phyloP scores from a whole-genome alignment of 495 filamentous ascomycete species.

The Hyaloscypha hepaticicola region DNA sequence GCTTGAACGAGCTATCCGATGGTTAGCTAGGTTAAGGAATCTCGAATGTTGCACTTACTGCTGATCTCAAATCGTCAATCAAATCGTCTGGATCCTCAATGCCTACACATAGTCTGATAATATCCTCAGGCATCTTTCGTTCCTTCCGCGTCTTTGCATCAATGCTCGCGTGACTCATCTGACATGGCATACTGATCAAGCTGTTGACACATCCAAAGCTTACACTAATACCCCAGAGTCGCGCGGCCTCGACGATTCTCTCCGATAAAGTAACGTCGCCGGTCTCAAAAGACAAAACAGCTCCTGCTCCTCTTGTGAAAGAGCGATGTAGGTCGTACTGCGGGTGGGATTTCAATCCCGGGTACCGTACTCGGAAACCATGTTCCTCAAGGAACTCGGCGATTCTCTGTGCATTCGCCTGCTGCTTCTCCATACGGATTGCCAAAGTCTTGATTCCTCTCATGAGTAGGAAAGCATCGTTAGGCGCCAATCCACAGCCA shows the following conservation, averaged over 20 bases:
- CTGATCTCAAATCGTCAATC: conserved; percentile 87
- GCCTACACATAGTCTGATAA: conserved; percentile 92
- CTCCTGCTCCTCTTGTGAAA: conserved; percentile 90
- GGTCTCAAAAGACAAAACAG: conserved; percentile 94
- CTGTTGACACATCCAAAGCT: conserved; percentile 98
- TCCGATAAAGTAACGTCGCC: conserved; percentile 79
- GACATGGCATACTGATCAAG: conserved; percentile 97
- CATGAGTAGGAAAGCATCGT: conserved; percentile 94
- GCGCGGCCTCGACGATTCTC: conserved; percentile 88
- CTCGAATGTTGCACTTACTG: conserved; percentile 56
- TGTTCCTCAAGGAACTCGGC: conserved; percentile 88
- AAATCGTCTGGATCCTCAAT: conserved; percentile 94
- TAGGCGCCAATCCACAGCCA: conserved; percentile 89
- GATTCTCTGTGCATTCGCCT: conserved; percentile 84
- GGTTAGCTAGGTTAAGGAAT: conserved; percentile 21
- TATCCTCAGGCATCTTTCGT: conserved; percentile 90
- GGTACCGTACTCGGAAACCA: conserved; percentile 94
- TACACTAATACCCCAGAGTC: conserved; percentile 92
- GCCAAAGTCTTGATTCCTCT: conserved; percentile 93
- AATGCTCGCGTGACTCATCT: conserved; percentile 99
- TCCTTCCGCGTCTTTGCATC: conserved; percentile 90
- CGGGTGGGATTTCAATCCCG: conserved; percentile 88
- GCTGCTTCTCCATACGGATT: conserved; percentile 98
- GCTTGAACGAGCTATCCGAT: conserved; percentile 80
- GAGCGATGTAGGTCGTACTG: conserved; percentile 95